Conservation (phyloP, 306 rosid genomes). For the Fragaria iinumae region DNA sequence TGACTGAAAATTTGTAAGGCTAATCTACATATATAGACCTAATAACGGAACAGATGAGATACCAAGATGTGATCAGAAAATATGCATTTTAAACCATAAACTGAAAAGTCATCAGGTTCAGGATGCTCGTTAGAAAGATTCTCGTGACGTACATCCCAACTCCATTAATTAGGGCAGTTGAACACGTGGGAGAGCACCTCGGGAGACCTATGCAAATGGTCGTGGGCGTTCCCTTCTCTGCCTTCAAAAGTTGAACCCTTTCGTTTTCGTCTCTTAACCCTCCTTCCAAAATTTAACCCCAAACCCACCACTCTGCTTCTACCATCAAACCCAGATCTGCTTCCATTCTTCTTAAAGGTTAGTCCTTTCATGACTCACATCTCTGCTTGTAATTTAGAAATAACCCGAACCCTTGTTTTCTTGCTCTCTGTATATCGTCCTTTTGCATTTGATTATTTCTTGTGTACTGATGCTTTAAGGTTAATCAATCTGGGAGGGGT, state of each 20-base stretch:
- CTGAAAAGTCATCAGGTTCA: fast-evolving
- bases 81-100: no score
- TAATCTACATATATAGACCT: no score
- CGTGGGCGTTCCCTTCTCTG: not conserved
- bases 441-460: not conserved
- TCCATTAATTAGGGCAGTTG: no score
- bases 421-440: not conserved
- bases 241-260: not conserved
- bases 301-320: not conserved
- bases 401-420: not conserved
- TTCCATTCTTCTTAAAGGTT: not conserved
- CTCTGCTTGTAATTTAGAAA: not conserved
- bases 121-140: no score
- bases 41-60: no score
- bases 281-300: not conserved
- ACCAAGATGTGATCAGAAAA: no score
- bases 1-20: no score
- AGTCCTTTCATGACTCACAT: not conserved
- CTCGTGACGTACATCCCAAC: no score
- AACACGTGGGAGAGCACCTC: no score
- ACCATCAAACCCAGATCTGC: not conserved
- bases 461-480: not conserved
- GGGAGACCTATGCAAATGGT: not conserved
- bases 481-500: not conserved
- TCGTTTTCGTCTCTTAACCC: not conserved